phyloP scores from a whole-genome alignment of 2,329 filamentous ascomycete genomes.

The Amauroascus niger region DNA sequence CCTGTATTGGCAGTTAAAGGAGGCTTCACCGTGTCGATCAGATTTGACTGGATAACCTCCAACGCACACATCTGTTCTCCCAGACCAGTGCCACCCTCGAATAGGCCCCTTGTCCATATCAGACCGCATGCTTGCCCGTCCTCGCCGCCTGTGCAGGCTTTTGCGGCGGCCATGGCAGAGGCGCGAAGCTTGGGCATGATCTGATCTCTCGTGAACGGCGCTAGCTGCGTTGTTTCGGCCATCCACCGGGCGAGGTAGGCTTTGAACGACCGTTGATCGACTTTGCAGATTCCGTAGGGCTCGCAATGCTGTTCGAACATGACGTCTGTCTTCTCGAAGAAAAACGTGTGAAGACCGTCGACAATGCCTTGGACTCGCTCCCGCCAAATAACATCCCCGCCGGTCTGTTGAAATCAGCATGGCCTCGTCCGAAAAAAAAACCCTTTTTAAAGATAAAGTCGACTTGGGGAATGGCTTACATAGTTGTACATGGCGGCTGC shows the following conservation, averaged over 20 bases:
- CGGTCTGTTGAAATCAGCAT: slow-evolving; percentile 28
- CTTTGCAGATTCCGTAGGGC: slow-evolving; percentile 49
- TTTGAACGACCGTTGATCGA: slow-evolving; percentile 65
- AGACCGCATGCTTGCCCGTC: slow-evolving; percentile 55
- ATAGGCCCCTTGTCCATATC: slow-evolving; percentile 48
- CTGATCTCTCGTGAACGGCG: slow-evolving; percentile 46
- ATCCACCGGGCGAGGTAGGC: slow-evolving; percentile 60
- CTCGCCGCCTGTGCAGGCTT: slow-evolving; percentile 52
- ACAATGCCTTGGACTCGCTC: slow-evolving; percentile 48
- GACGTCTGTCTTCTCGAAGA: slow-evolving; percentile 40
- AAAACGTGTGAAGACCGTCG: slow-evolving; percentile 43
- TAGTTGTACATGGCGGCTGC: slow-evolving; percentile 60
- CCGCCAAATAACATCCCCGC: slow-evolving; percentile 45
- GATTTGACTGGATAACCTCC: slow-evolving; percentile 52
- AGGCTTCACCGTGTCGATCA: slow-evolving; percentile 40
- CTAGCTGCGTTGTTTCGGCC: slow-evolving; percentile 51
- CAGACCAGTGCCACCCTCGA: slow-evolving; percentile 52
- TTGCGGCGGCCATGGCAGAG: slow-evolving; percentile 51
- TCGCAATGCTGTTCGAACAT: slow-evolving; percentile 62
- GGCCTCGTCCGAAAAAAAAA: too few species aligned
- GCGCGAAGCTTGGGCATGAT: slow-evolving; percentile 51
- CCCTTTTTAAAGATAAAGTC: too few species aligned
- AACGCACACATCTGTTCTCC: slow-evolving; percentile 61
- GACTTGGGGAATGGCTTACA: slow-evolving; percentile 32
- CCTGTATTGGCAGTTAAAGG: slow-evolving; percentile 48